A percentile compares a stretch with the other conserved stretches of the same genome.
phyloP scores from a whole-genome alignment of 2,329 filamentous ascomycete species.

The Arthrinium puccinioides region DNA sequence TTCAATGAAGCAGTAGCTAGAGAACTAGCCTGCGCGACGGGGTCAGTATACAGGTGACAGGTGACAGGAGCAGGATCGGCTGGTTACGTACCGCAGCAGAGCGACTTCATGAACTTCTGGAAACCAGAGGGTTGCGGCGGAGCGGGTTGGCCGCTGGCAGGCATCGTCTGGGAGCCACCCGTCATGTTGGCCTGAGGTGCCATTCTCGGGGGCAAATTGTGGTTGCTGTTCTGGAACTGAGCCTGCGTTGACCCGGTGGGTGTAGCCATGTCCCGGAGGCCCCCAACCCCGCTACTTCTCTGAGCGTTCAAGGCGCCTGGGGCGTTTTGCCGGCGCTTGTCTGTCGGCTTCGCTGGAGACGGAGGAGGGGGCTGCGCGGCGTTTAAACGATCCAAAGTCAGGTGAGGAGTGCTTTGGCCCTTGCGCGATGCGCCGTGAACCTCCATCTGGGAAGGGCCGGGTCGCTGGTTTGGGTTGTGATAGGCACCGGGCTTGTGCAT shows the following conservation, averaged over 20 bases:
- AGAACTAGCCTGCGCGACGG: too few relatives aligned
- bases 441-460: constrained; percentile 78
- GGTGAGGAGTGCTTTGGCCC: constrained; percentile 58
- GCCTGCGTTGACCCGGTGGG: constrained; percentile 88
- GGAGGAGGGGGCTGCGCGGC: constrained; percentile 84
- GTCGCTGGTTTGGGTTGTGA: constrained; percentile 70
- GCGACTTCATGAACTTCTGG: constrained; percentile 86
- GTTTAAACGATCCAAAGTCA: constrained; percentile 87
- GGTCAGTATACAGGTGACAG: too few relatives aligned
- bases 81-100: constrained; percentile 71
- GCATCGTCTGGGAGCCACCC: constrained; percentile 42
- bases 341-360: constrained; percentile 74
- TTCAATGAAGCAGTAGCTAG: too few relatives aligned
- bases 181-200: constrained; percentile 51
- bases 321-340: constrained; percentile 74
- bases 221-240: constrained; percentile 92
- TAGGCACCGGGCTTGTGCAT: constrained; percentile 62
- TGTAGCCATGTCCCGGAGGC: constrained; percentile 69
- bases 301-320: constrained; percentile 66
- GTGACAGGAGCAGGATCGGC: too few relatives aligned
- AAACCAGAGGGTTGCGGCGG: constrained; percentile 74
- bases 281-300: constrained; percentile 68
- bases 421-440: constrained; percentile 67
- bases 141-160: constrained; percentile 46
- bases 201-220: constrained; percentile 67